phyloP scores from a whole-genome alignment of 495 filamentous ascomycete genomes.

The Penicillium salamii region DNA sequence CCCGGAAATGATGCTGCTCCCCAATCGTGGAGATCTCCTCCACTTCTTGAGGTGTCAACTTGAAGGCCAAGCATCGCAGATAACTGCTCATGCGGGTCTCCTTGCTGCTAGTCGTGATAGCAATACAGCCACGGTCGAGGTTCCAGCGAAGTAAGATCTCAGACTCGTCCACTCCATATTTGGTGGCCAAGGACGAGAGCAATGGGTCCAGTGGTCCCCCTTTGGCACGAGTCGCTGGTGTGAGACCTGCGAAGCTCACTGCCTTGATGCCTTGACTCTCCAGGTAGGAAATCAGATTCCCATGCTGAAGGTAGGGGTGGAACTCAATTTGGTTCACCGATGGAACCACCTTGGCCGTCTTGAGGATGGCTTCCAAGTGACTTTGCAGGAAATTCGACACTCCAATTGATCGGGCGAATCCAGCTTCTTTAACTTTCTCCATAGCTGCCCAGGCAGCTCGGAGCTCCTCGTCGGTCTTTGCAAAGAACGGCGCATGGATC shows the following conservation, averaged over 20 bases:
- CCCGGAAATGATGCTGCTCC: conserved; percentile 64
- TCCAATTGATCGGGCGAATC: conserved; percentile 74
- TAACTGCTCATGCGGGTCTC: conserved; percentile 69
- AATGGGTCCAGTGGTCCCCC: conserved; percentile 67
- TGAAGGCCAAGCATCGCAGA: conserved; percentile 61
- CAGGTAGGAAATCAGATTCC: conserved; percentile 61
- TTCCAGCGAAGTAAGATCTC: conserved; percentile 76
- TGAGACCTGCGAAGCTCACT: conserved; percentile 66
- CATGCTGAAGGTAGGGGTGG: conserved; percentile 83
- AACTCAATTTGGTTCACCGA: conserved; percentile 87
- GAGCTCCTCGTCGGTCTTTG: conserved; percentile 57
- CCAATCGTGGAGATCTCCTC: conserved; percentile 61
- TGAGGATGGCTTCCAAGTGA: conserved; percentile 66
- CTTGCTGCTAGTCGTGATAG: conserved; percentile 73
- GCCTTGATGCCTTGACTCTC: conserved; percentile 66
- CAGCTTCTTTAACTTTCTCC: conserved; percentile 66
- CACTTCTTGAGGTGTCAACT: conserved; percentile 69
- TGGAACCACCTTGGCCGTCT: conserved; percentile 62
- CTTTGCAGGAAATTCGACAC: conserved; percentile 75
- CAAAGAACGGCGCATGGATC: conserved; percentile 74
- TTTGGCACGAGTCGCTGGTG: conserved; percentile 59
- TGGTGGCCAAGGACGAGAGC: conserved; percentile 59
- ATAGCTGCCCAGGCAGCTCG: conserved; percentile 73
- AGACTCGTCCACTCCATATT: conserved; percentile 70
- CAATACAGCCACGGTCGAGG: conserved; percentile 74